phyloP scores from a whole-genome alignment of 306 rosid species.

The Luffa aegyptiaca region DNA sequence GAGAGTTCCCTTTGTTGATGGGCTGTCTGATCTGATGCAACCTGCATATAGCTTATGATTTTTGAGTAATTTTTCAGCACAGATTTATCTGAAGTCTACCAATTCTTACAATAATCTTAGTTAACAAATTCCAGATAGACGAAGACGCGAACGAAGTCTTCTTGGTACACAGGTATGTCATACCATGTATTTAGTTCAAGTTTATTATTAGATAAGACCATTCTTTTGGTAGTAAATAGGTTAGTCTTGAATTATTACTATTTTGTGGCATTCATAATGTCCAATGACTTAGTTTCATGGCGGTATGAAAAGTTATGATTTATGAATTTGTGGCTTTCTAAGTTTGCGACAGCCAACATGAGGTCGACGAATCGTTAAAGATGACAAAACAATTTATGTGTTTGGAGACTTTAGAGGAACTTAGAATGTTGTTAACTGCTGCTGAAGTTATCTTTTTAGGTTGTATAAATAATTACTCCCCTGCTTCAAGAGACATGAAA shows the following conservation, averaged over 20 bases:
- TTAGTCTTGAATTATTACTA: neutral
- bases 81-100: neutral
- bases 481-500: neutral
- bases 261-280: neutral
- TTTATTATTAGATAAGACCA: neutral
- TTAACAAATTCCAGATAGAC: neutral
- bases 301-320: neutral
- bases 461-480: neutral
- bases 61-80: neutral
- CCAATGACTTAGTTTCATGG: neutral
- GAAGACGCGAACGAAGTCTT: neutral
- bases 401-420: neutral
- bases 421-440: neutral
- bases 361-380: neutral
- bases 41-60: neutral
- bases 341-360: neutral
- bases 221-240: neutral
- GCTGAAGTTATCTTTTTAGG: neutral
- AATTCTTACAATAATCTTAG: neutral
- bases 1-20: conserved; percentile 15
- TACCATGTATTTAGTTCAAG: neutral
- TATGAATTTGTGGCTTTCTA: neutral
- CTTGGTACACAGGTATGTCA: neutral
- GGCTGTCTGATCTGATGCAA: neutral
- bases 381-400: neutral